A percentile compares a stretch with the other conserved stretches of the same genome.
phyloP scores from a whole-genome alignment of 306 rosid genomes.

The Begonia masoniana region DNA sequence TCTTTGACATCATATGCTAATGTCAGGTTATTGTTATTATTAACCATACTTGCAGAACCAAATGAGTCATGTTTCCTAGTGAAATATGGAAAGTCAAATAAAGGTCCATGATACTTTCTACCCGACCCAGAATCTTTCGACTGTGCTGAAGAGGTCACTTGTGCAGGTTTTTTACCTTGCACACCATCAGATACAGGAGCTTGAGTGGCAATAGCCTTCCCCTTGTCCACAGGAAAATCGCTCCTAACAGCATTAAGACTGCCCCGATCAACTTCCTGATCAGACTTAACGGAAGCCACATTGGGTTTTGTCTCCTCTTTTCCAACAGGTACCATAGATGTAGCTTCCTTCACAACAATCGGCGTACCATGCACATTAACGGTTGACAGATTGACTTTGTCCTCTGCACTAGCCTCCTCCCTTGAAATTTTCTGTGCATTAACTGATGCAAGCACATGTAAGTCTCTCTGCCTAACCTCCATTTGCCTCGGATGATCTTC shows the following conservation, averaged over 20 bases:
- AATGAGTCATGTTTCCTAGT: constrained; percentile 86
- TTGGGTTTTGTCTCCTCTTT: constrained; percentile 54
- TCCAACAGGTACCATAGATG: constrained; percentile 33
- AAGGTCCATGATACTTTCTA: constrained; percentile 91
- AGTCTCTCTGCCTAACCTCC: constrained; percentile 46
- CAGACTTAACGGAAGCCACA: constrained; percentile 40
- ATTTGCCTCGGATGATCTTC: constrained; percentile 35
- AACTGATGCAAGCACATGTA: constrained; percentile 30
- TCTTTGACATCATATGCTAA: constrained; percentile 85
- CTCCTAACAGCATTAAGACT: constrained; percentile 34
- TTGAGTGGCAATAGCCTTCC: constrained; percentile 62
- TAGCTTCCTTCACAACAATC: constrained; percentile 40
- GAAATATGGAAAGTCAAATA: constrained; percentile 95
- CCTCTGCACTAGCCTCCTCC: constrained; percentile 56
- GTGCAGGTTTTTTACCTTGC: constrained; percentile 53
- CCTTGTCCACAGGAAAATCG: constrained; percentile 54
- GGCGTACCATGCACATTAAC: constrained; percentile 35
- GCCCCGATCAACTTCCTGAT: constrained; percentile 49
- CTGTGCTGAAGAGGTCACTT: constrained; percentile 33
- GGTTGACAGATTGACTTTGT: constrained; percentile 32
- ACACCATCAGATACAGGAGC: constrained; percentile 45
- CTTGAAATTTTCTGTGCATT: constrained; percentile 36
- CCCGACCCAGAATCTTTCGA: constrained; percentile 51
- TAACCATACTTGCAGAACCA: constrained; percentile 67
- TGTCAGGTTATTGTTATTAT: constrained; percentile 52